Conservation (phyloP, 139 green algal species). For the Chlorella ohadii region DNA sequence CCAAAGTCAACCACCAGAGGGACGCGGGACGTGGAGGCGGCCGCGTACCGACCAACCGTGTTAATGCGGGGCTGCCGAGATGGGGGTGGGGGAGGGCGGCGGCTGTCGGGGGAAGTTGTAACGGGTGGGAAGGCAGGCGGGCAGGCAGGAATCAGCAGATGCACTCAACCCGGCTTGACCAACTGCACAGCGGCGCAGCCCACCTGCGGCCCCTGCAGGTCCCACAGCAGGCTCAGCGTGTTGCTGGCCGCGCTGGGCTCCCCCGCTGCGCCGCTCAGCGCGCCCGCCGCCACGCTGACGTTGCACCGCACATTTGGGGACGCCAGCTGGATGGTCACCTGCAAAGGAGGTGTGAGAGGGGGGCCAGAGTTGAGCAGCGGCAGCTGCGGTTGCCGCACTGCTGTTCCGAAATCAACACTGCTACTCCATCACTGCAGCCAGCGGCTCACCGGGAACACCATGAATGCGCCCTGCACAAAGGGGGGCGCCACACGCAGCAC, state of each 20-base stretch:
- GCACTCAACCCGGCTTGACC: too few species aligned
- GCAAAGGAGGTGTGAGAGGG: not conserved
- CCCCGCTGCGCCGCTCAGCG: not conserved
- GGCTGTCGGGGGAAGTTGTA: not conserved
- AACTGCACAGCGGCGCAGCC: too few species aligned
- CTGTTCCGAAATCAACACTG: too few species aligned
- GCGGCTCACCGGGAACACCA: not conserved
- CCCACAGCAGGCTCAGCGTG: constrained; percentile 10
- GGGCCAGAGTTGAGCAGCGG: too few species aligned
- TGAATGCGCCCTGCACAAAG: not conserved
- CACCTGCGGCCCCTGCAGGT: constrained; percentile 2
- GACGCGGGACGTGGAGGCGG: not conserved
- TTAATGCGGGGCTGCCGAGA: not conserved
- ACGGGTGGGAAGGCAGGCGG: too few species aligned
- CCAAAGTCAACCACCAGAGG: not conserved
- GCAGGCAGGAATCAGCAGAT: too few species aligned
- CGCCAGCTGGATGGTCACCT: not conserved
- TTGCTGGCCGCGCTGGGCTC: constrained; percentile 19
- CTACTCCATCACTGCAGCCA: too few species aligned
- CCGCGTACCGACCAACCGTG: not conserved
- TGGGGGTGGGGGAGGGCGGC: not conserved
- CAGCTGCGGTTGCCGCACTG: too few species aligned
- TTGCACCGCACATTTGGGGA: not conserved
- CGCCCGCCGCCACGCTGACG: not conserved
- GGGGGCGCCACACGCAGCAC: not conserved